Evolutionary conservation across 768 basidiomycete genomes (phyloP), one percentile per base, ranked within the genome.

Genomic region (Auriculariales sp.): DNA sequence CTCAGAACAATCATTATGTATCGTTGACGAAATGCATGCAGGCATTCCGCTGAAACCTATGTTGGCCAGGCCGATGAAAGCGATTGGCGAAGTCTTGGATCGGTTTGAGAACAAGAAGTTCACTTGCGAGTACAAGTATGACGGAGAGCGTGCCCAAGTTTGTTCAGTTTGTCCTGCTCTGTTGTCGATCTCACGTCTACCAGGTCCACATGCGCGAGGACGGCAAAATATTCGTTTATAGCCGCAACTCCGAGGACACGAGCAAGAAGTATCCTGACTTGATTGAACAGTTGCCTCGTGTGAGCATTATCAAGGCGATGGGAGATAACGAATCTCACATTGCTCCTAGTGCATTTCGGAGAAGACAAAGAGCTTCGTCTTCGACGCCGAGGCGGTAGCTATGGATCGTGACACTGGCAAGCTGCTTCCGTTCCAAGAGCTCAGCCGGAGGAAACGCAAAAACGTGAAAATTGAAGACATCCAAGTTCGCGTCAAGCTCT

Each of bases 121-220:
- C 62, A 97, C 95, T 7, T 98, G 93, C 66, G 95, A 99, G 68
- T 99, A 99, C 67, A 99, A 99, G 65, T 99, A 99, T 57, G 95
- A 99, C 55, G 95, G 95, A 5, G 95, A 99, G 63, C 81, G 95
- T 44, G 95, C 95, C 14, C 93, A 97, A 69, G 85, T 82, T 36
- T 30, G 65, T 52, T 14, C 29, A 25, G 19, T 4, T 25, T 30
- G 24, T 30, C 15, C 50, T 17, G 19, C 17, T 30, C n/a, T 45
- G 30, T 22, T n/a, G n/a, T n/a, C n/a, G n/a, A 29, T 28, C 3
- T 9, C 25, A 24, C 35, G 19, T 22, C 15, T 15, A 27, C 7
- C 55, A 85, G 80, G 84, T 94, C 2, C 95, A 99, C 65, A 79
- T 73, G 60, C 67, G 91, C 44, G 78, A 79, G 35, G 75, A 90